Conservation (phyloP, 1,284 basidiomycete genomes). For the Apiotrichum sp. region DNA sequence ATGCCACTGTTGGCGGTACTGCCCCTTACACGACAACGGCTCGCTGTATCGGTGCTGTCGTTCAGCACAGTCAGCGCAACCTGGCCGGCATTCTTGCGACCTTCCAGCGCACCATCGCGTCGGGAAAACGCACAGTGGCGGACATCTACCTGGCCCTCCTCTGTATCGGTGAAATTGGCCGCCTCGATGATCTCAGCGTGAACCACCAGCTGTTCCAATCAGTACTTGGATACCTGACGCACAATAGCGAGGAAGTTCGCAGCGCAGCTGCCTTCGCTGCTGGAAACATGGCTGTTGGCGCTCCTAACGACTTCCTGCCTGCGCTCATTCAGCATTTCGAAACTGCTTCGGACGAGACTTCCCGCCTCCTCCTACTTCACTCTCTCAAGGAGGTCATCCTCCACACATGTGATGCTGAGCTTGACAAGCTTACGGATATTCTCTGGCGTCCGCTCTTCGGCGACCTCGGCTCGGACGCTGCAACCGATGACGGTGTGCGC, state of each 20-base stretch:
- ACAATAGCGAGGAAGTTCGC: constrained; percentile 74
- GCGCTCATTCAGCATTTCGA: constrained; percentile 75
- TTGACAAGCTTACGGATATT: constrained; percentile 74
- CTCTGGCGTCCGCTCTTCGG: constrained; percentile 89
- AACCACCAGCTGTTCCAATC: constrained; percentile 68
- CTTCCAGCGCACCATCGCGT: constrained; percentile 68
- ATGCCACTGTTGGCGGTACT: constrained; percentile 41
- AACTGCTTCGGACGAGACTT: constrained; percentile 58
- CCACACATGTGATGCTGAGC: constrained; percentile 73
- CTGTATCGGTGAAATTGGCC: constrained; percentile 82
- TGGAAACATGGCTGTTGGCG: constrained; percentile 91
- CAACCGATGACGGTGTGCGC: constrained; percentile 80
- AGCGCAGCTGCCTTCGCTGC: constrained; percentile 87
- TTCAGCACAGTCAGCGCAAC: constrained; percentile 60
- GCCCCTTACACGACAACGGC: constrained; percentile 61
- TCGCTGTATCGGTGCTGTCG: constrained; percentile 73
- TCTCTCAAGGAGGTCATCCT: constrained; percentile 94
- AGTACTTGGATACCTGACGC: constrained; percentile 65
- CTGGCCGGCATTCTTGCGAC: constrained; percentile 73
- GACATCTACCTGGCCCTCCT: constrained; percentile 74
- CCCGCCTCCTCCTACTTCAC: constrained; percentile 75
- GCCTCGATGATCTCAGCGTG: constrained; percentile 73
- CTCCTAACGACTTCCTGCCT: constrained; percentile 76
- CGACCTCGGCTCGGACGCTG: constrained; percentile 47
- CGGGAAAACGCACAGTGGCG: constrained; percentile 60